Base-by-base conservation (phyloP, 305 asterid species). In the Andrographis paniculata region DNA sequence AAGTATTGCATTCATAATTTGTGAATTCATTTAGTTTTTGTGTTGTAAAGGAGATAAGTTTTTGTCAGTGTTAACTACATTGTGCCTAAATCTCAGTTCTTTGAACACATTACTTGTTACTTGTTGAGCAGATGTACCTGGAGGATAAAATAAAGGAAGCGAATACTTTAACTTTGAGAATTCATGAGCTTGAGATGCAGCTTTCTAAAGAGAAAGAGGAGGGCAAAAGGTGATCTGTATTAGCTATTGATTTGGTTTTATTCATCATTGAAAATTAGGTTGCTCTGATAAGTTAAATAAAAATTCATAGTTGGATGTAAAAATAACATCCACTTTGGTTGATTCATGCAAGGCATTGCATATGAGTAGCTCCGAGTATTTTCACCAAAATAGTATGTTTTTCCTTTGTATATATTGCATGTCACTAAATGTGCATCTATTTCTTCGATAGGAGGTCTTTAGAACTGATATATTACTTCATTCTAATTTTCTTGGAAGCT, bases 171-270 rank as follows among this genome's bases (percentile, higher is more conserved):
- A 64, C 64, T 43, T 45, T 54, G 15, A 71, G 66, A 62, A 57
- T 71, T 61, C 78, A 78, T 56, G 94, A 89, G 40, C 84, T 89
- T 71, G 95, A 82, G 70, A 53, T 52, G 63, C 86, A 74, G 52
- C 76, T 82, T 44, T 61, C 70, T 62, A 66, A 59, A 62, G 95
- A 85, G 71, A 70, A 76, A 51, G 97, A 85, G 56, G 94, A 89
- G 50, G 62, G 74, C 58, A 77, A 66, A 63, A 82, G 93, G 97
- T 89, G 53, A 31, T 24, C n/a, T 17, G 17, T 37, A 14, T 17
- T 20, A 1, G 9, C 31, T 36, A n/a, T 9, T 6, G 17, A 13
- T 37, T 58, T 46, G 35, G 48, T 63, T 43, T 53, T 52, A 51
- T 9, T 21, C 20, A 39, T 39, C 36, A 48, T 28, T 41, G 42